Evolutionary conservation across 176 grass and related monocot genomes (phyloP).

Genomic region (Areca catechu): DNA sequence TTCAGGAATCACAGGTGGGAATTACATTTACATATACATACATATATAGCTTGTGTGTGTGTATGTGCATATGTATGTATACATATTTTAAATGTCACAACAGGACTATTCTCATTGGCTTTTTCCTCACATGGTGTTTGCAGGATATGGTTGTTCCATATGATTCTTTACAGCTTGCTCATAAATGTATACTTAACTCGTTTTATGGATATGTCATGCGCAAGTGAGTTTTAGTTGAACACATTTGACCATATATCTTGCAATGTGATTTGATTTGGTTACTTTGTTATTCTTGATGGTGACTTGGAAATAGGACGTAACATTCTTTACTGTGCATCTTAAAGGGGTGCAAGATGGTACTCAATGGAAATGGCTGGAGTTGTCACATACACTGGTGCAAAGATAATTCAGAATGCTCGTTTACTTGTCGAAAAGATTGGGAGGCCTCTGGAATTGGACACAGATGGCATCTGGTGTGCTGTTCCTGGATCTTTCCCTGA

Average conservation of each 20-base stretch:
- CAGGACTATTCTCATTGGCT: constrained; percentile 12
- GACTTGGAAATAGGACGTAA: neutral
- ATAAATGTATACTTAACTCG: constrained; percentile 98
- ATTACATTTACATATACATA: too few relatives aligned
- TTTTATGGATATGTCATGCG: constrained; percentile 99
- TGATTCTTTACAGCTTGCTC: constrained; percentile 95
- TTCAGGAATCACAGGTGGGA: constrained; percentile 95
- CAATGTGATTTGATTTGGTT: too few relatives aligned
- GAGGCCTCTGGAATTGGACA: constrained; percentile 89
- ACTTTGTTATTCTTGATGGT: too few relatives aligned
- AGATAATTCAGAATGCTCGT: constrained; percentile 95
- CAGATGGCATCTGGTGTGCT: constrained; percentile 99
- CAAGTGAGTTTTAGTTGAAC: constrained; percentile 59
- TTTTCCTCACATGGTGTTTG: constrained; percentile 26
- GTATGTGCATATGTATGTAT: too few relatives aligned
- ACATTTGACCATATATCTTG: neutral
- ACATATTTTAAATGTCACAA: constrained; percentile 11
- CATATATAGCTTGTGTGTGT: too few relatives aligned
- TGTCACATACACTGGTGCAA: constrained; percentile 96
- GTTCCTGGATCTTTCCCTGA: constrained; percentile 94
- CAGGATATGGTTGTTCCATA: constrained; percentile 99
- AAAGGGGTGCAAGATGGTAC: constrained; percentile 97
- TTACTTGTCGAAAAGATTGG: constrained; percentile 95
- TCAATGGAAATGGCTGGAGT: constrained; percentile 99
- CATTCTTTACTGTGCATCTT: constrained; percentile 25